Base-by-base conservation (phyloP, 495 filamentous ascomycete genomes). In the Xylaria acuta region DNA sequence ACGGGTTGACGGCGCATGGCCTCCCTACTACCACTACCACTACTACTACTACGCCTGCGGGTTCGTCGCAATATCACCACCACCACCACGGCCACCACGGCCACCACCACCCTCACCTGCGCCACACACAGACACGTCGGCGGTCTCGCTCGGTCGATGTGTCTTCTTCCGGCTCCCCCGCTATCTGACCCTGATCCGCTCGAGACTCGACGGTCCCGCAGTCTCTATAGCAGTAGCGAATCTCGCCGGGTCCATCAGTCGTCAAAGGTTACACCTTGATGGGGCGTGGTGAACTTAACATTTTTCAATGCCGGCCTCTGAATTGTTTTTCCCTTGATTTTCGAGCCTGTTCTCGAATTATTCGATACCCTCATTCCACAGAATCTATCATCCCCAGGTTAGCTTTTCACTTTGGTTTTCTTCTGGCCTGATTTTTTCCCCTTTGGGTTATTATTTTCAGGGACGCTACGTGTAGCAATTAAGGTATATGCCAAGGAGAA, bases 61-160 rank as follows among this genome's bases (percentile, higher is more conserved):
- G 45, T n/a, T 43, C 65, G 22, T 67, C 65, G 25, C n/a, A 34
- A 3, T 45, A 25, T 11, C 38, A 27, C 12, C 60, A 16, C 4
- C 20, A 43, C 1, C 36, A 62, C 32, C 20, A 36, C 56, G 3
- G n/a, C 2, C 64, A 53, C 2, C 38, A 67, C 16, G 34, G 27
- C 25, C 63, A 49, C 18, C 58, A 69, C 12, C 67, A 40, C 22
- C 38, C 20, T 2, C 54, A 60, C 41, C 62, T 11, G 16, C 38
- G 38, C 43, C 43, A 36, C 32, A 14, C 38, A 1, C 43, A 36
- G 18, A 14, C 38, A 1, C 60, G 22, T 18, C 38, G 22, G 43
- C 65, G 65, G 36, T 54, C 65, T 41, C 65, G 36, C n/a, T 70
- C 68, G 1, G 32, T 70, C 68, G 68, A 70, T 0, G n/a, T 53